phyloP scores from a whole-genome alignment of 2,329 filamentous ascomycete species.

The Rhinocladiella mackenziei region DNA sequence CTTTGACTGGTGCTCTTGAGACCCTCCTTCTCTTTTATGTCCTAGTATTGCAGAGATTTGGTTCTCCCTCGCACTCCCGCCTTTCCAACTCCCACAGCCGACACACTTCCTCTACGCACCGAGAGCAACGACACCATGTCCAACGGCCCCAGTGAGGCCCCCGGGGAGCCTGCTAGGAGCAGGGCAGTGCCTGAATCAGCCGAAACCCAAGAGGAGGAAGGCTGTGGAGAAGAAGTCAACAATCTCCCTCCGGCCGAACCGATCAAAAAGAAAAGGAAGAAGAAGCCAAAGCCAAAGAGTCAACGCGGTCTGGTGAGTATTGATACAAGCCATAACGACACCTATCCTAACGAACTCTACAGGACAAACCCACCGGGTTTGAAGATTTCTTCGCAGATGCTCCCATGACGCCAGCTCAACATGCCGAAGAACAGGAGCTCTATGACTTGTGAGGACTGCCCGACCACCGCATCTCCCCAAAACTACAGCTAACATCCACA shows the following conservation, averaged over 20 bases:
- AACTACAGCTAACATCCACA: constrained; percentile 29
- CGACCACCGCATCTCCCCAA: background rate
- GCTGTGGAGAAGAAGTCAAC: constrained; percentile 17
- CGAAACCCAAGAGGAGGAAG: constrained; percentile 6
- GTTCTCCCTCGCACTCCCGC: no score
- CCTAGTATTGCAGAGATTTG: no score
- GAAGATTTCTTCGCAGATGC: constrained; percentile 79
- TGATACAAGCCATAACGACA: constrained; percentile 11
- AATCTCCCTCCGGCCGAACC: constrained; percentile 14
- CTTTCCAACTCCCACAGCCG: no score
- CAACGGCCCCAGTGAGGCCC: no score
- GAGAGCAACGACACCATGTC: no score
- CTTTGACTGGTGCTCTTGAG: no score
- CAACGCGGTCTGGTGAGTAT: constrained; percentile 36
- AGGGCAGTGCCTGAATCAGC: background rate
- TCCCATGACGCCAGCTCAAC: constrained; percentile 68
- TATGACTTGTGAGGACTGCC: constrained; percentile 57
- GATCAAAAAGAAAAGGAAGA: constrained; percentile 35
- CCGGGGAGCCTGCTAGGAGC: background rate
- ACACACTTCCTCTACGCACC: no score
- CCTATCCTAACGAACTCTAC: background rate
- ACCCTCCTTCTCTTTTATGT: no score
- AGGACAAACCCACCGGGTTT: constrained; percentile 60
- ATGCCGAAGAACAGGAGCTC: constrained; percentile 61
- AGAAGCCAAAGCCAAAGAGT: constrained; percentile 37